These are phyloP conservation scores for Antrodiella citrinella DNA, from an alignment of 768 basidiomycete genomes.

Conservation along the genomic window DNA sequence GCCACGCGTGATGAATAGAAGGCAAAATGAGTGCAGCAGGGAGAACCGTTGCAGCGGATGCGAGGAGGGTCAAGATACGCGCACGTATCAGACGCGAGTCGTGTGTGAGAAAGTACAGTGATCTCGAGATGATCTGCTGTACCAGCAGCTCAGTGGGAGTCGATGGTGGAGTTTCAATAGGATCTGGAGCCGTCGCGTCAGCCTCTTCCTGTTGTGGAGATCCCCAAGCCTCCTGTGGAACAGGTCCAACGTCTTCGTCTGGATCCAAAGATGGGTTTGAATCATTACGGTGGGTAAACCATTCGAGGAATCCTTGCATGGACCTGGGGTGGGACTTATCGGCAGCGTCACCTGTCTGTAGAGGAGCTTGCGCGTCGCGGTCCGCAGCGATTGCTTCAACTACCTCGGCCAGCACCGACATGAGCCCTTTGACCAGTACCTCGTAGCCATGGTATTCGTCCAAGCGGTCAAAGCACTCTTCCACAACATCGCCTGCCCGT, in stretches of 20 bases:
- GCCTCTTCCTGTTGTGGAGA: conserved; percentile 17
- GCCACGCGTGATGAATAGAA: conserved; percentile 85
- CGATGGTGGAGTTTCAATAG: conserved; percentile 39
- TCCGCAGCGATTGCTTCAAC: conserved; percentile 67
- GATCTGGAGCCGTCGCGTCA: conserved; percentile 22
- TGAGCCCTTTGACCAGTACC: conserved; percentile 73
- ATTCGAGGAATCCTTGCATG: conserved; percentile 51
- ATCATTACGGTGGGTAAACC: conserved; percentile 49
- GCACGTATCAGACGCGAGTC: conserved; percentile 79
- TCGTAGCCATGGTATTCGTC: conserved; percentile 96
- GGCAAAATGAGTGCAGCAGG: conserved; percentile 73
- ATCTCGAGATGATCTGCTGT: conserved; percentile 79
- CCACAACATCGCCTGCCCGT: conserved; percentile 88
- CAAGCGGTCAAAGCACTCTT: conserved; percentile 93
- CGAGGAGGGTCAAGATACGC: conserved; percentile 69
- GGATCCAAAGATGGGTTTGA: conserved; percentile 11
- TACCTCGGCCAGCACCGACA: conserved; percentile 83
- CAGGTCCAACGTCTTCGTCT: conserved; percentile 47
- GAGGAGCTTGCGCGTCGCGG: conserved; percentile 18
- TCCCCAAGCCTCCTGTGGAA: conserved; percentile 55
- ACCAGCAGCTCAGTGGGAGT: conserved; percentile 72
- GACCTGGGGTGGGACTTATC: conserved; percentile 3
- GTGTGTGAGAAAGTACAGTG: conserved; percentile 88
- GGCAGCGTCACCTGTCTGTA: conserved; percentile 17
- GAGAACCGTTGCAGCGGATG: conserved; percentile 64